A percentile compares a stretch with the other conserved stretches of the same genome.
Conservation (phyloP, 148 eudicot species). For the Amaranthus cruentus region DNA sequence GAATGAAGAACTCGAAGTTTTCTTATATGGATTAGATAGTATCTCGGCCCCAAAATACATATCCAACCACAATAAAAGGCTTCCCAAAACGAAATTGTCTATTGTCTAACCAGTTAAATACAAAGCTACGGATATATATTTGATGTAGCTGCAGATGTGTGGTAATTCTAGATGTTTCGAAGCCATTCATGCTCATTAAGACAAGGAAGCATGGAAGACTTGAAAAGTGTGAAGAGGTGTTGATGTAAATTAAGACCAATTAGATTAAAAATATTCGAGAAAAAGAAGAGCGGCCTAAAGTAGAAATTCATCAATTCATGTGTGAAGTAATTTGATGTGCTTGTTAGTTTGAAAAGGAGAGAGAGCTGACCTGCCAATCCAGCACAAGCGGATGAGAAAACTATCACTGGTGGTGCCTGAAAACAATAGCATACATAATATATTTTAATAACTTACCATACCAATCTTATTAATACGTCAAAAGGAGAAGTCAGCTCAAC, state of each 20-base stretch:
- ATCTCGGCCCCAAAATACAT: neutral
- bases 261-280: neutral
- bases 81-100: neutral
- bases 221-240: too few species aligned
- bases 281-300: neutral
- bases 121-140: neutral
- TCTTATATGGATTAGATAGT: neutral
- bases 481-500: too few species aligned
- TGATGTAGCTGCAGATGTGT: neutral
- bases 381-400: conserved; percentile 94
- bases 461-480: too few species aligned
- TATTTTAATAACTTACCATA: too few species aligned
- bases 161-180: neutral
- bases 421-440: neutral
- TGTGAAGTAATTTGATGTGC: neutral
- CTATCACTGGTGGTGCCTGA: conserved; percentile 88
- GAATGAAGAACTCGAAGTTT: neutral
- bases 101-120: neutral
- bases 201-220: neutral
- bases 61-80: neutral
- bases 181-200: neutral
- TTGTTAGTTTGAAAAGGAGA: neutral
- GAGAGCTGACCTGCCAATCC: conserved; percentile 67
- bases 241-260: neutral
- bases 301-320: neutral